Evolutionary conservation across 2,329 filamentous ascomycete genomes (phyloP).

Genomic region (Rhinocladiella mackenziei): DNA sequence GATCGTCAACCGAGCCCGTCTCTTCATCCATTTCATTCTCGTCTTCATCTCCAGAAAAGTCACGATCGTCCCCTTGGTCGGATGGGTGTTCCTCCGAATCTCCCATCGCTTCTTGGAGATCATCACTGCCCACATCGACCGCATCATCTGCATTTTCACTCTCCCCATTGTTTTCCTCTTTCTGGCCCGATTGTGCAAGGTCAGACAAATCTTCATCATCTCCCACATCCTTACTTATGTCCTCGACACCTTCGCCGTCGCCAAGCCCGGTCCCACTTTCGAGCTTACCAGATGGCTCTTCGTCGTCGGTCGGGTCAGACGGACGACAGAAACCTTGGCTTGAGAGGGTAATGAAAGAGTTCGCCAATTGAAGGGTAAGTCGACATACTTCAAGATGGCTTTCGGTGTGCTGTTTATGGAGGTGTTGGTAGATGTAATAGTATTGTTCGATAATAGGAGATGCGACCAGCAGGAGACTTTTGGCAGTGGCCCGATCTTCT

Average conservation of each 20-base stretch:
- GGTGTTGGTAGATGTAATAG: constrained; percentile 55
- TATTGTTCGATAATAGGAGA: constrained; percentile 75
- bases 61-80: constrained; percentile 54
- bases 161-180: constrained; percentile 53
- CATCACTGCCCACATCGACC: constrained; percentile 67
- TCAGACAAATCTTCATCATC: constrained; percentile 92
- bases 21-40: constrained; percentile 79
- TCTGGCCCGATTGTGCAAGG: constrained; percentile 68
- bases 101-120: constrained; percentile 80
- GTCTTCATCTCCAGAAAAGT: constrained; percentile 59
- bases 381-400: constrained; percentile 69
- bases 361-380: constrained; percentile 70
- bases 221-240: constrained; percentile 95
- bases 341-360: constrained; percentile 72
- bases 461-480: constrained; percentile 55
- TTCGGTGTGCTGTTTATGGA: constrained; percentile 56
- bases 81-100: constrained; percentile 48
- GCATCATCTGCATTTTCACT: constrained; percentile 47
- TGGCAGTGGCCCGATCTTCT: constrained; percentile 41
- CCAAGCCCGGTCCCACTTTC: constrained; percentile 91
- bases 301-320: constrained; percentile 69
- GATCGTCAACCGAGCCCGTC: constrained; percentile 81
- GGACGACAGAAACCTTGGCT: constrained; percentile 89
- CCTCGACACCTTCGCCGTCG: constrained; percentile 89
- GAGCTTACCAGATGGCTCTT: constrained; percentile 69